Evolutionary conservation across 768 basidiomycete genomes (phyloP).

Genomic region (Suillus occidentalis): DNA sequence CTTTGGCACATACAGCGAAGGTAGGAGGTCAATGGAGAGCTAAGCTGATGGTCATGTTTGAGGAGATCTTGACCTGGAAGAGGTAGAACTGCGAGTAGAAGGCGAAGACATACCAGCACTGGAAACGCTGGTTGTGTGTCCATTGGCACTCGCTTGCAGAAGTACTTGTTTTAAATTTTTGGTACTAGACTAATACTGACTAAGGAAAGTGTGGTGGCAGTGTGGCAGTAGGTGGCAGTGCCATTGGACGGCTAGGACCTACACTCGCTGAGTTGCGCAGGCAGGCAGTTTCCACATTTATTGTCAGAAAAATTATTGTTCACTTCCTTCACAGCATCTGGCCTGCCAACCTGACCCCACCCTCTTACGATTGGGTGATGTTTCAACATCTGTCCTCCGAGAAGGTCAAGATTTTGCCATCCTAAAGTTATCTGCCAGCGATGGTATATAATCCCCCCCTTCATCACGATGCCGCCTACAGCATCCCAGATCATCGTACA

Average conservation of each 20-base stretch:
- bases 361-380: not conserved
- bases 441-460: constrained; percentile 6
- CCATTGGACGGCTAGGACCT: not conserved
- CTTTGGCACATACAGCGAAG: constrained; percentile 57
- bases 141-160: not conserved
- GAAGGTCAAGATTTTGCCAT: not conserved
- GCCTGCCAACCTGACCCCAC: not conserved
- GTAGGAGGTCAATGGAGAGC: constrained; percentile 80
- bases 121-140: constrained; percentile 30
- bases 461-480: not conserved
- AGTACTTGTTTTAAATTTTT: too few relatives aligned
- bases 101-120: constrained; percentile 45
- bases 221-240: not conserved
- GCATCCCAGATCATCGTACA: not conserved
- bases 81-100: constrained; percentile 52
- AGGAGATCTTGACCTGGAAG: constrained; percentile 45
- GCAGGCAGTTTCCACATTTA: not conserved
- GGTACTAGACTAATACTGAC: too few relatives aligned
- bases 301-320: not conserved
- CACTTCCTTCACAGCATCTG: not conserved
- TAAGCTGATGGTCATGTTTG: constrained; percentile 71
- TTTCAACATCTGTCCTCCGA: not conserved
- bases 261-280: not conserved
- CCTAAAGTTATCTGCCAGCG: not conserved
- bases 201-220: not conserved